These are phyloP conservation scores for Eucalyptus sp. DNA, from an alignment of 345 rosid species.

Conservation along the genomic window DNA sequence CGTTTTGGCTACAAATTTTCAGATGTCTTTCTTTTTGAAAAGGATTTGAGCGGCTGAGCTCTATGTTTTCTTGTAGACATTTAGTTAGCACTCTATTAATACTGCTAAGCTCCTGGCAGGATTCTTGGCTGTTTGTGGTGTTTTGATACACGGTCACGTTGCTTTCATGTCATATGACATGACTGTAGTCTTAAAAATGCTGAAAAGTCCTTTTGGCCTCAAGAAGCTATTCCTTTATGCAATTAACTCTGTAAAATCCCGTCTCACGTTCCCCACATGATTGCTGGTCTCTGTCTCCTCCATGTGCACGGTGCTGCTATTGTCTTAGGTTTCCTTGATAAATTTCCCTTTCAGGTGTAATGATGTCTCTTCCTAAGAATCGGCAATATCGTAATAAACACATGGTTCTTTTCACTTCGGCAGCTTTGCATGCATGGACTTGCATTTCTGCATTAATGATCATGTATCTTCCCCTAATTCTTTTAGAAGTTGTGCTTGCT, in stretches of 20 bases:
- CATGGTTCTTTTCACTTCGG: neutral
- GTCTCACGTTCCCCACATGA: neutral
- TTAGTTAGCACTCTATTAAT: constrained; percentile 16
- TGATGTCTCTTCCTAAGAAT: neutral
- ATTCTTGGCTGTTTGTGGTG: constrained; percentile 19
- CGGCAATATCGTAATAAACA: neutral
- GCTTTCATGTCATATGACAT: constrained; percentile 29
- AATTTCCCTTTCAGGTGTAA: neutral
- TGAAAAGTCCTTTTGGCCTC: neutral
- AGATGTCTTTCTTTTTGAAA: constrained; percentile 8
- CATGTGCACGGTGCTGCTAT: too few species aligned
- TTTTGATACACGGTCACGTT: constrained; percentile 27
- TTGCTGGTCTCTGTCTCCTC: too few species aligned
- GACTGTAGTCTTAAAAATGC: constrained; percentile 2
- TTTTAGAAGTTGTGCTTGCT: neutral
- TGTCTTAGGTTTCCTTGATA: neutral
- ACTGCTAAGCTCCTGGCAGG: constrained; percentile 34
- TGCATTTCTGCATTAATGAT: neutral
- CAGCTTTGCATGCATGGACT: neutral
- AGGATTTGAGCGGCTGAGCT: constrained; percentile 11
- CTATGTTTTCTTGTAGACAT: neutral
- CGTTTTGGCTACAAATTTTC: constrained; percentile 14
- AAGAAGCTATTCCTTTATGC: neutral
- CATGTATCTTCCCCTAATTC: neutral
- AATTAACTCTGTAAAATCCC: neutral